Evolutionary conservation across 2,329 filamentous ascomycete genomes (phyloP).

Genomic region (Triangularia setosa): DNA sequence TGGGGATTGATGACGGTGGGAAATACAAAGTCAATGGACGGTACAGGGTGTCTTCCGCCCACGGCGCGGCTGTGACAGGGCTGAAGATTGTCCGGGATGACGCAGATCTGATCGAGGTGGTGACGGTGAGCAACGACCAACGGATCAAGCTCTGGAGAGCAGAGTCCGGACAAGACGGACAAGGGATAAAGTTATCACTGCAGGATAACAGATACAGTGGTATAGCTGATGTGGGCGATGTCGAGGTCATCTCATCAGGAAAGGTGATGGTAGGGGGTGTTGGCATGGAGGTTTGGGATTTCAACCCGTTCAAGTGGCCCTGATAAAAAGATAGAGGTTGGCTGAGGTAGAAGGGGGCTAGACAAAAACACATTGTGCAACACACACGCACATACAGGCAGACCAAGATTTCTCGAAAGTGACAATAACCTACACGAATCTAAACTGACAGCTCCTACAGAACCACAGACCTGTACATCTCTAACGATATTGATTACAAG

Average conservation of each 20-base stretch:
- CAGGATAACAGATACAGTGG: conserved; percentile 52
- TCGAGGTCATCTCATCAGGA: conserved; percentile 37
- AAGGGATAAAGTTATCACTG: conserved; percentile 34
- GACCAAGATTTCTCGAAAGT: no score
- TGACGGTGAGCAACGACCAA: conserved; percentile 59
- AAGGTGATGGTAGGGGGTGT: conserved; percentile 43
- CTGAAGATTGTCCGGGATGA: conserved; percentile 35
- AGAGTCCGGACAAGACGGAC: not conserved
- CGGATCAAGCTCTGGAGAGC: conserved; percentile 53
- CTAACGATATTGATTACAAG: not conserved
- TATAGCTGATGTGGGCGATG: conserved; percentile 56
- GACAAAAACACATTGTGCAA: not conserved
- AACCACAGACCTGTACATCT: not conserved
- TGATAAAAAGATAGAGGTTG: not conserved
- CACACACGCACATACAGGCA: no score
- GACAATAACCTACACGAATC: not conserved
- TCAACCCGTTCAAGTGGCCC: conserved; percentile 1
- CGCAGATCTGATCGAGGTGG: conserved; percentile 27
- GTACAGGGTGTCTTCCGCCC: conserved; percentile 50
- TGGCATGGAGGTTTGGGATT: conserved; percentile 44
- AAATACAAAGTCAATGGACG: conserved; percentile 25
- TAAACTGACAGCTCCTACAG: not conserved
- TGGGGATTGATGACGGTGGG: conserved; percentile 30
- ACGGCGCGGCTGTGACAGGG: conserved; percentile 69
- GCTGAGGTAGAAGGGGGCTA: not conserved